Evolutionary conservation across 1,139 yeast genomes (phyloP).

Genomic region (Pneumocystis wakefieldiae): DNA sequence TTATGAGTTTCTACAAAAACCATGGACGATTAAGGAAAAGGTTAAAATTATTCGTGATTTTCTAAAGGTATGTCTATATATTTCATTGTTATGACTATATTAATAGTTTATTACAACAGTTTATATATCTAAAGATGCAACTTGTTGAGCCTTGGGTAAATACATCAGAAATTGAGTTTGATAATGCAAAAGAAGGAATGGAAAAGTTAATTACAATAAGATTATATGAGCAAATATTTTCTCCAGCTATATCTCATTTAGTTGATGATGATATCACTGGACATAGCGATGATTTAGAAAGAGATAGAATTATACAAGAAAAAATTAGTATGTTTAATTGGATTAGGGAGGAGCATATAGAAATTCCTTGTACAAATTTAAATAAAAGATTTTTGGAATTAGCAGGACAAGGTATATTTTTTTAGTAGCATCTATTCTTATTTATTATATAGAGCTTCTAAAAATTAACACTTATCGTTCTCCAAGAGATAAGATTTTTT

Average conservation of each 20-base stretch:
- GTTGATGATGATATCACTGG: conserved; percentile 32
- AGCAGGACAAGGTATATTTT: conserved; percentile 34
- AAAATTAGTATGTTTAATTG: conserved; percentile 58
- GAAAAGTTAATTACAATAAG: conserved; percentile 88
- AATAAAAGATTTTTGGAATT: conserved; percentile 45
- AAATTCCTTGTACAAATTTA: conserved; percentile 27
- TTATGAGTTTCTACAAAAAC: conserved; percentile 54
- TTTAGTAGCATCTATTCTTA: neutral
- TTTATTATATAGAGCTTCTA: conserved; percentile 35
- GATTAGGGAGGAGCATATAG: conserved; percentile 68
- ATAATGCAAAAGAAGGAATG: conserved; percentile 75
- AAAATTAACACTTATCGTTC: conserved; percentile 76
- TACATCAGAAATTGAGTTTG: conserved; percentile 45
- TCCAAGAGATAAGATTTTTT: conserved; percentile 86
- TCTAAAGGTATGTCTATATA: conserved; percentile 24
- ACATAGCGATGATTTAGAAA: conserved; percentile 45
- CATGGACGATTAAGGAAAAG: conserved; percentile 67
- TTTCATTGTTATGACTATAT: conserved; percentile 3
- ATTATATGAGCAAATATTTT: conserved; percentile 59
- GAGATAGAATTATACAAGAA: conserved; percentile 41
- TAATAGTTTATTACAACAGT: conserved; percentile 18
- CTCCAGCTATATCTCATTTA: conserved; percentile 46
- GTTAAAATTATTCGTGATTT: conserved; percentile 61
- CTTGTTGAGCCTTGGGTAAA: conserved; percentile 60
- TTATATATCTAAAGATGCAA: conserved; percentile 53